Percentiles rank a stretch among this genome's conserved stretches.
Conservation (phyloP, 2,329 filamentous ascomycete species). For the Sporothrix globosa region DNA sequence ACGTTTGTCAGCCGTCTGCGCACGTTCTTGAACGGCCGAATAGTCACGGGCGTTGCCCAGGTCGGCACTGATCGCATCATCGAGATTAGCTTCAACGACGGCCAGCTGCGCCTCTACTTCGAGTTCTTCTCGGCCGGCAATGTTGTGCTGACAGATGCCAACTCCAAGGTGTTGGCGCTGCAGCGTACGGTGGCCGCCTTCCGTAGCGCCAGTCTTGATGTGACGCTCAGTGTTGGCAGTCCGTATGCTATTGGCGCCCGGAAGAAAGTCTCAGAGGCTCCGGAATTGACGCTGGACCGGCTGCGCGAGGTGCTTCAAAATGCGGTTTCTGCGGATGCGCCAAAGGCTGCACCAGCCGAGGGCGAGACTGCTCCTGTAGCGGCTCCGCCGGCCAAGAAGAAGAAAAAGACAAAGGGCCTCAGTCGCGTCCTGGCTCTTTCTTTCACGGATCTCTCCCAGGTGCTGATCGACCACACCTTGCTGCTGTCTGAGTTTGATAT, state of each 20-base stretch:
- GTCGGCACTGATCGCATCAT: conserved; percentile 93
- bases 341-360: conserved; percentile 35
- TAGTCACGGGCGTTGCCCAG: conserved; percentile 79
- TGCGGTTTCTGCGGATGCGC: conserved; percentile 54
- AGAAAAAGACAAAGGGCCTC: conserved; percentile 75
- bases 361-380: not conserved
- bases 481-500: conserved; percentile 66
- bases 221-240: conserved; percentile 36
- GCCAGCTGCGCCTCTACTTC: conserved; percentile 81
- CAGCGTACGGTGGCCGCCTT: conserved; percentile 54
- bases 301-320: conserved; percentile 69
- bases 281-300: conserved; percentile 72
- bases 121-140: conserved; percentile 97
- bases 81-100: conserved; percentile 90
- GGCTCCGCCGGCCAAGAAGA: conserved; percentile 43
- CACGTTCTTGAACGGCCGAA: conserved; percentile 83
- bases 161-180: conserved; percentile 79
- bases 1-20: conserved; percentile 82
- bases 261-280: conserved; percentile 79
- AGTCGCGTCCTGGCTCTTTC: conserved; percentile 79
- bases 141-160: conserved; percentile 84
- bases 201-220: conserved; percentile 36
- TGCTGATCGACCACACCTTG: conserved; percentile 85
- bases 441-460: conserved; percentile 85
- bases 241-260: conserved; percentile 66